Evolutionary conservation across 768 basidiomycete genomes (phyloP).

Genomic region (Collybia nuda): DNA sequence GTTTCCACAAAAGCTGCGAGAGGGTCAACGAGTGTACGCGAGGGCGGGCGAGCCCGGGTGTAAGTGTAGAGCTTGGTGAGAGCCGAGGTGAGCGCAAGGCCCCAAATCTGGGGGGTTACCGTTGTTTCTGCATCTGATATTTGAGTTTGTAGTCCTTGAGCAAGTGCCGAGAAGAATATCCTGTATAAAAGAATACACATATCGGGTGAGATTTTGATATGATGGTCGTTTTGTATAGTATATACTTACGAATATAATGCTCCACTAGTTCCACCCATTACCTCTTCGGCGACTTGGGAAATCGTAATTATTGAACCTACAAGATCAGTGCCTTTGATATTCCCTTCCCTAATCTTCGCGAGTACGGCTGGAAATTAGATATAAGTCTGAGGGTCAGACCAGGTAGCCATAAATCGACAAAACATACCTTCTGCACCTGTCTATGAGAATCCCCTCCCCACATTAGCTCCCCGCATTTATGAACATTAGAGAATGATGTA

Average conservation of each 20-base stretch:
- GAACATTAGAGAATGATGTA: conserved; percentile 8
- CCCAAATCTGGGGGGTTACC: conserved; percentile 60
- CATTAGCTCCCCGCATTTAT: background rate
- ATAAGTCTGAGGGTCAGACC: background rate
- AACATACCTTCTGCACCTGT: conserved; percentile 69
- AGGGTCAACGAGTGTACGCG: conserved; percentile 92
- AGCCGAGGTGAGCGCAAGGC: conserved; percentile 54
- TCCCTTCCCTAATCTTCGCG: conserved; percentile 50
- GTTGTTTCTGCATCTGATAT: conserved; percentile 24
- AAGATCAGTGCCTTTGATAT: conserved; percentile 63
- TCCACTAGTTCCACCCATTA: conserved; percentile 91
- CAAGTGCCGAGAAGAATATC: conserved; percentile 89
- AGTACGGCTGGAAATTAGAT: conserved; percentile 50
- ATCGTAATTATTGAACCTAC: conserved; percentile 65
- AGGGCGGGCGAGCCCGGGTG: conserved; percentile 86
- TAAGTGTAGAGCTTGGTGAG: conserved; percentile 71
- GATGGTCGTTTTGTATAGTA: background rate
- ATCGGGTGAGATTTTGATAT: background rate
- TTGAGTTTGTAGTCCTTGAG: conserved; percentile 61
- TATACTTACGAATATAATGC: conserved; percentile 82
- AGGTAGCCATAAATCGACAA: background rate
- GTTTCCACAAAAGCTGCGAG: conserved; percentile 71
- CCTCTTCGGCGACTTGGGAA: conserved; percentile 74
- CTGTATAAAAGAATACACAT: conserved; percentile 33
- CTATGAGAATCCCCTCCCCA: conserved; percentile 17